Evolutionary conservation across 2,329 filamentous ascomycete species (phyloP).

Genomic region (Grosmannia huntii): DNA sequence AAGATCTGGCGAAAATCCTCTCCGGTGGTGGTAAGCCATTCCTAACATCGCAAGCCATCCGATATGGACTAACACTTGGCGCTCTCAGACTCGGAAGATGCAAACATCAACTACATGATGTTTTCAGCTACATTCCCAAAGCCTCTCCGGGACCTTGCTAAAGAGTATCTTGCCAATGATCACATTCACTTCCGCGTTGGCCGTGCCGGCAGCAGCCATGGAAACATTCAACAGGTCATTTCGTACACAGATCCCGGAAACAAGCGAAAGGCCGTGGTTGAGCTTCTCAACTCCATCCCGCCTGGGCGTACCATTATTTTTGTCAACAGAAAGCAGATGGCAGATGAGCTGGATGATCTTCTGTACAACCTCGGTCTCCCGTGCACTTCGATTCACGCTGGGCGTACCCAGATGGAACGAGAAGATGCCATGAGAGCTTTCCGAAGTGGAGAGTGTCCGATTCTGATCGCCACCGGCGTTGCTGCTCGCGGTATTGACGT

Average conservation of each 20-base stretch:
- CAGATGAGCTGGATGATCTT: conserved; percentile 78
- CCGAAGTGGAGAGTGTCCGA: conserved; percentile 58
- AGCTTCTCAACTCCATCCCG: conserved; percentile 56
- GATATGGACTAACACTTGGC: background rate
- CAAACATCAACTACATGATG: conserved; percentile 58
- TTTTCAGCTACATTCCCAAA: conserved; percentile 94
- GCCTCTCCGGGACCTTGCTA: conserved; percentile 61
- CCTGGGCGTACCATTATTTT: conserved; percentile 80
- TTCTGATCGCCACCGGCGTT: conserved; percentile 78
- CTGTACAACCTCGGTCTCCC: conserved; percentile 71
- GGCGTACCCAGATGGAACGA: conserved; percentile 79
- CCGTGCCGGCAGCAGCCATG: conserved; percentile 69
- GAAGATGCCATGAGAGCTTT: conserved; percentile 86
- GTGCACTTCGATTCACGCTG: conserved; percentile 75
- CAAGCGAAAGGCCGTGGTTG: conserved; percentile 61
- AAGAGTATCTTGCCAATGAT: conserved; percentile 58
- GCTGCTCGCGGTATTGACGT: conserved; percentile 83
- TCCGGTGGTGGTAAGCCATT: conserved; percentile 60
- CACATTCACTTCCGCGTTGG: conserved; percentile 77
- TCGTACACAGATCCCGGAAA: conserved; percentile 48
- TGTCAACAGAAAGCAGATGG: conserved; percentile 66
- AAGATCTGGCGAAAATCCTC: conserved; percentile 64
- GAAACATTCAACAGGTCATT: conserved; percentile 71
- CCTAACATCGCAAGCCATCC: background rate
- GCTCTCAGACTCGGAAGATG: conserved; percentile 58